Conservation (phyloP, 1,139 yeast genomes). For the Spathaspora sp. region DNA sequence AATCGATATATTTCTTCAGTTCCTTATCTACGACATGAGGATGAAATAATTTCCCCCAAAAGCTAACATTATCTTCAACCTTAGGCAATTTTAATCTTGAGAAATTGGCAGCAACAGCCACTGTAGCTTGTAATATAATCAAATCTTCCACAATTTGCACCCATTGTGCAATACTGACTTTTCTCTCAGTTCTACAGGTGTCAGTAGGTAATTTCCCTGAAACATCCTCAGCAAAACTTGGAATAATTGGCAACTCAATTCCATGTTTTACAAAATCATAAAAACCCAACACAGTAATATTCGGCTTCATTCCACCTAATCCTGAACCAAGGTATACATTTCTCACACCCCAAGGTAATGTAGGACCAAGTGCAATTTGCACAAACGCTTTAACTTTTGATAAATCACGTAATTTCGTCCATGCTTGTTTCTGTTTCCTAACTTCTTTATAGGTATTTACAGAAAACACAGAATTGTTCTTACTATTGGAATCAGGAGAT, state of each 20-base stretch:
- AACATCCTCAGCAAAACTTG: conserved; percentile 17
- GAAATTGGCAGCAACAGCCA: conserved; percentile 92
- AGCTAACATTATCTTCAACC: conserved; percentile 14
- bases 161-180: conserved; percentile 78
- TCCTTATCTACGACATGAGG: conserved; percentile 9
- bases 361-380: conserved; percentile 85
- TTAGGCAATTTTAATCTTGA: conserved; percentile 57
- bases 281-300: conserved; percentile 87
- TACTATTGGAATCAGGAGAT: conserved; percentile 13
- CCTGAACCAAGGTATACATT: conserved; percentile 92
- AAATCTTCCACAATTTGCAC: conserved; percentile 89
- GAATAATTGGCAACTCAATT: conserved; percentile 25
- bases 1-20: conserved; percentile 60
- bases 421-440: conserved; percentile 70
- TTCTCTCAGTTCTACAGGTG: conserved; percentile 66
- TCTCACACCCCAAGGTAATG: conserved; percentile 93
- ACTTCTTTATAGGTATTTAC: conserved; percentile 57
- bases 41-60: conserved; percentile 19
- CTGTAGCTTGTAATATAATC: conserved; percentile 87
- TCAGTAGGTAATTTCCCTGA: conserved; percentile 70
- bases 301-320: conserved; percentile 95
- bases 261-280: conserved; percentile 60
- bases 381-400: conserved; percentile 87
- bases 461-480: conserved; percentile 26
- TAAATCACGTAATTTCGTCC: conserved; percentile 79